A percentile compares a stretch with the other conserved stretches of the same genome.
Conservation (phyloP, 441 rosid genomes). For the Biscutella auriculata region DNA sequence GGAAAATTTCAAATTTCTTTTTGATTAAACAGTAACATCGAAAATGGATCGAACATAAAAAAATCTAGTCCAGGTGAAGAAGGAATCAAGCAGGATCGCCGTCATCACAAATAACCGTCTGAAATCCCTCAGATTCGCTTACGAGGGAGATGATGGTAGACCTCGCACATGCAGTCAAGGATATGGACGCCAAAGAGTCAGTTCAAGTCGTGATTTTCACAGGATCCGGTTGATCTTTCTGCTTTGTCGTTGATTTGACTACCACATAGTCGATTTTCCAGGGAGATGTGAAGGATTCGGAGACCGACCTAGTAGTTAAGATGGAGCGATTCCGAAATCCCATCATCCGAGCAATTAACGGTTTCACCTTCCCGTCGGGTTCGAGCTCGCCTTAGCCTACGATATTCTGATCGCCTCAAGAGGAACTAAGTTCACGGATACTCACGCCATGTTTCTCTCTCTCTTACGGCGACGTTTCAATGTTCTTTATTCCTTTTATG, state of each 20-base stretch:
- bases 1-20: neutral
- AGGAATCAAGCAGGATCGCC: conserved; percentile 49
- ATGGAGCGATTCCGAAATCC: conserved; percentile 73
- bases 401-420: conserved; percentile 64
- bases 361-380: conserved; percentile 83
- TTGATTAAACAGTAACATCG: neutral
- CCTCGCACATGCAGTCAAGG: conserved; percentile 49
- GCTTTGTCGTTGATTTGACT: conserved; percentile 78
- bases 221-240: conserved; percentile 75
- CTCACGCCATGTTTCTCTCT: conserved; percentile 56
- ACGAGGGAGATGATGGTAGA: conserved; percentile 58
- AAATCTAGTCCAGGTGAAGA: conserved; percentile 39
- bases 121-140: conserved; percentile 62
- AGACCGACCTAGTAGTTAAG: conserved; percentile 50
- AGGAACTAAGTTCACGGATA: conserved; percentile 69
- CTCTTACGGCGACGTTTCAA: neutral
- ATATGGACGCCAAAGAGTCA: conserved; percentile 39
- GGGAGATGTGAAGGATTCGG: conserved; percentile 70
- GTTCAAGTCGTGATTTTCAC: conserved; percentile 49
- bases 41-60: conserved; percentile 29
- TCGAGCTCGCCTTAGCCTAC: conserved; percentile 76
- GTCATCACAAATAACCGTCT: conserved; percentile 77
- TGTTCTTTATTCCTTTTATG: no score
- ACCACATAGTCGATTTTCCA: conserved; percentile 73
- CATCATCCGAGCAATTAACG: conserved; percentile 73